Conservation (phyloP, 108 stramenopile species). For the Nitzschia inconspicua region DNA sequence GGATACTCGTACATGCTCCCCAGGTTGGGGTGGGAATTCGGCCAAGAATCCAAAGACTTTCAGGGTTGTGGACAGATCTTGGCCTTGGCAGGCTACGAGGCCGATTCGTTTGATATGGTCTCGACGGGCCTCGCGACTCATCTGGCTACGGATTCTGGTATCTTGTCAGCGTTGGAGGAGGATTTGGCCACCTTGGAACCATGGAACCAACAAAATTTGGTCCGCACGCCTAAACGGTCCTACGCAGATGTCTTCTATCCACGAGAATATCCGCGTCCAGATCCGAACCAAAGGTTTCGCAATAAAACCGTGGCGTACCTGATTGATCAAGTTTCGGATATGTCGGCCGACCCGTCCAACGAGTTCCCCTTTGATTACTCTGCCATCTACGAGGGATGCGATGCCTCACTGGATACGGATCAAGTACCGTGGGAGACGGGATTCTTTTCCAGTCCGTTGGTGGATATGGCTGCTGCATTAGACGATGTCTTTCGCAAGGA, state of each 20-base stretch:
- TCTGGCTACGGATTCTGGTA: constrained; percentile 32
- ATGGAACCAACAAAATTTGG: constrained; percentile 54
- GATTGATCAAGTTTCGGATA: constrained; percentile 57
- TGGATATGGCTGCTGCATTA: constrained; percentile 70
- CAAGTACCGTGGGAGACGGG: constrained; percentile 30
- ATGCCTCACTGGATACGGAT: constrained; percentile 35
- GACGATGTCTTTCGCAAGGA: constrained; percentile 52
- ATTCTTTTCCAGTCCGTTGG: constrained; percentile 47
- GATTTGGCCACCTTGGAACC: constrained; percentile 49
- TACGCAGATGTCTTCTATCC: constrained; percentile 39
- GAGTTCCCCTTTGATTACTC: constrained; percentile 27
- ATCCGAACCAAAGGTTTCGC: constrained; percentile 54
- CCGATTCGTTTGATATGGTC: constrained; percentile 76
- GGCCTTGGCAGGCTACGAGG: constrained; percentile 74
- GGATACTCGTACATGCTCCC: constrained; percentile 76
- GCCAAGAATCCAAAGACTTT: constrained; percentile 42
- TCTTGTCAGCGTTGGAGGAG: constrained; percentile 54
- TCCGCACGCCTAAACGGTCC: constrained; percentile 28
- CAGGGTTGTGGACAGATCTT: constrained; percentile 59
- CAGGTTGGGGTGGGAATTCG: constrained; percentile 66
- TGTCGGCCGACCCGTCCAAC: constrained; percentile 40
- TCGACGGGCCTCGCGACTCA: constrained; percentile 81
- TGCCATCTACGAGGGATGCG: constrained; percentile 4
- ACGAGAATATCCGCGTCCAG: constrained; percentile 19
- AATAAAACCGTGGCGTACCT: constrained; percentile 61